phyloP scores from a whole-genome alignment of 352 stramenopile genomes.

The Phytophthora ohioensis region DNA sequence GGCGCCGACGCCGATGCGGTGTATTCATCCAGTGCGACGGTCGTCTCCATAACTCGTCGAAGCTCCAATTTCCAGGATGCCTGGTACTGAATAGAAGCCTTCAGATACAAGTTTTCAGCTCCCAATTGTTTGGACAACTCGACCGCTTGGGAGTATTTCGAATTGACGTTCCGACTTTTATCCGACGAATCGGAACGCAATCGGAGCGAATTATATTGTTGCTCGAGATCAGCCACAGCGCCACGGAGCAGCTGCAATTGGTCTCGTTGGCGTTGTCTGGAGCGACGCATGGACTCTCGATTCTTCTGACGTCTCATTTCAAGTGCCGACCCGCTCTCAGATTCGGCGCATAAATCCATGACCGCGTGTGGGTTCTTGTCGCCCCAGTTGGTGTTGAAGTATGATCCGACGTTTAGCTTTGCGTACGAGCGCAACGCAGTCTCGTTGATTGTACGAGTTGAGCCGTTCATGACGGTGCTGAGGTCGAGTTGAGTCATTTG shows the following conservation, averaged over 20 bases:
- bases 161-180: neutral
- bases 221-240: conserved; percentile 49
- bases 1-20: conserved; percentile 25
- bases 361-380: conserved; percentile 36
- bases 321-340: conserved; percentile 44
- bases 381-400: too few relatives aligned
- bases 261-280: conserved; percentile 56
- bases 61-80: conserved; percentile 57
- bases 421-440: too few relatives aligned
- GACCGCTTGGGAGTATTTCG: conserved; percentile 38
- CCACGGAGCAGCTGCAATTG: conserved; percentile 52
- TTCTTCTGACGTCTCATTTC: conserved; percentile 60
- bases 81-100: conserved; percentile 56
- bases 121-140: conserved; percentile 52
- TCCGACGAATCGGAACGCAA: conserved; percentile 28
- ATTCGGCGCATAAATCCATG: conserved; percentile 43
- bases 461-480: too few relatives aligned
- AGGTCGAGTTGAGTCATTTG: too few relatives aligned
- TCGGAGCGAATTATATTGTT: conserved; percentile 52
- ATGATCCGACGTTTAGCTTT: too few relatives aligned
- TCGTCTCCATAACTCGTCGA: conserved; percentile 61
- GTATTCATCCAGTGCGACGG: conserved; percentile 37
- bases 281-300: conserved; percentile 66
- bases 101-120: conserved; percentile 62
- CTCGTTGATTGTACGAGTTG: too few relatives aligned